Percentiles rank a stretch among this genome's conserved stretches.
Evolutionary conservation across 805 yeast genomes (phyloP).

Genomic region (Myxozyma monticola): DNA sequence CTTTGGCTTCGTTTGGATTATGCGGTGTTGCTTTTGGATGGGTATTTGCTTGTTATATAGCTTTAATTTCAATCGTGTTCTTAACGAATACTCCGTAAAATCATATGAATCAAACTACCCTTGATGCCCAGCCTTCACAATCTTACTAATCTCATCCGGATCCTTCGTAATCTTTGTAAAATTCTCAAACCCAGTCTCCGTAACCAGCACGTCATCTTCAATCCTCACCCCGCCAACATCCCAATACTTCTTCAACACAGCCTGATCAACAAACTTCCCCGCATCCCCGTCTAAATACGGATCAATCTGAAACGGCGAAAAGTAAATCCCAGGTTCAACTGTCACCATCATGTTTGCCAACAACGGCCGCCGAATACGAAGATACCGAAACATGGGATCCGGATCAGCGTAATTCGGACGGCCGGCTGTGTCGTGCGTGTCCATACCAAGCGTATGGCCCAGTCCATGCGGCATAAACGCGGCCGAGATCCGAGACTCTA

Average conservation of each 20-base stretch:
- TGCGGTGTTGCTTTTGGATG: too few relatives aligned
- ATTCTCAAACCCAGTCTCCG: constrained; percentile 74
- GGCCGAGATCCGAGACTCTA: constrained; percentile 66
- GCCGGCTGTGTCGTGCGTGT: constrained; percentile 96
- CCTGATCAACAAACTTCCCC: constrained; percentile 59
- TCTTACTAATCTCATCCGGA: constrained; percentile 74
- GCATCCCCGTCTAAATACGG: constrained; percentile 50
- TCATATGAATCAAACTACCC: too few relatives aligned
- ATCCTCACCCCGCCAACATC: constrained; percentile 96
- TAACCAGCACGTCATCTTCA: constrained; percentile 87
- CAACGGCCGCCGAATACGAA: constrained; percentile 76
- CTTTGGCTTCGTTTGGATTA: too few relatives aligned
- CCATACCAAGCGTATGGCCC: constrained; percentile 92
- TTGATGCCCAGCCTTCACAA: constrained; percentile 57
- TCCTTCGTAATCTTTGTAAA: constrained; percentile 82
- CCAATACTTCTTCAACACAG: constrained; percentile 73
- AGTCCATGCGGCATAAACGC: constrained; percentile 93
- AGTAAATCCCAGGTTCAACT: constrained; percentile 93
- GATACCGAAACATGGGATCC: constrained; percentile 70
- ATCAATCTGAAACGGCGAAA: constrained; percentile 76
- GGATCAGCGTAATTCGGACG: constrained; percentile 80
- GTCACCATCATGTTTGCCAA: constrained; percentile 82
- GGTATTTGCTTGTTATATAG: too few relatives aligned
- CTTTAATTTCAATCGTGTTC: too few relatives aligned
- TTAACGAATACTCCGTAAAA: too few relatives aligned